Conservation (phyloP, 2,329 filamentous ascomycete species). For the Calonectria montana region DNA sequence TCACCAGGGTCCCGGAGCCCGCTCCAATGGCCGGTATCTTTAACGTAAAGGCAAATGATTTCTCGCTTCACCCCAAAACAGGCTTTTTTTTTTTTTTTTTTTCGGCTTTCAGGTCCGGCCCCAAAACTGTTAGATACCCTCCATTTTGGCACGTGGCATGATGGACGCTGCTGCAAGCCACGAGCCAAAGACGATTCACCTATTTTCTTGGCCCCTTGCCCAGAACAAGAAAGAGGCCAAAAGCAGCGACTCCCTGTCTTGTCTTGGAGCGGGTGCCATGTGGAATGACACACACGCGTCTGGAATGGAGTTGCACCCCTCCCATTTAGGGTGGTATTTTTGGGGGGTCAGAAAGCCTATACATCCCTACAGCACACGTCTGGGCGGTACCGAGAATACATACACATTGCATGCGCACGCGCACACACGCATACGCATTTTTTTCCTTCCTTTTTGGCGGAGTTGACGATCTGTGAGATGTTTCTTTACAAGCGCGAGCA, state of each 20-base stretch:
- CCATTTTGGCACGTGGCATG: constrained; percentile 36
- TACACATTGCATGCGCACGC: neutral
- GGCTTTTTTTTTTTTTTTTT: neutral
- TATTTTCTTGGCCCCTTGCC: constrained; percentile 4
- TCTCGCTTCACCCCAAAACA: neutral
- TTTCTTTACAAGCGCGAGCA: neutral
- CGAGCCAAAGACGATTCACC: constrained; percentile 10
- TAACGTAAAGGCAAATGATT: constrained; percentile 2
- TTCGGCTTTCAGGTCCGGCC: constrained; percentile 20
- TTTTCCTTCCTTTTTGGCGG: no score
- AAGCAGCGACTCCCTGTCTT: constrained; percentile 18
- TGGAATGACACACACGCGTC: constrained; percentile 15
- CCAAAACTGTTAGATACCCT: constrained; percentile 22
- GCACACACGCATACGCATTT: neutral
- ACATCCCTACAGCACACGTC: neutral
- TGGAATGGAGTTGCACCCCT: neutral
- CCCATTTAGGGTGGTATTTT: neutral
- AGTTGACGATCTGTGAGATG: neutral
- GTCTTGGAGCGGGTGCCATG: constrained; percentile 19
- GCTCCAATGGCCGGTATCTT: neutral
- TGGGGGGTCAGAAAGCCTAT: neutral
- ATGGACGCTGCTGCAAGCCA: constrained; percentile 35
- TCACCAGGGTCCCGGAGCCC: neutral
- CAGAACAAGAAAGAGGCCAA: constrained; percentile 13
- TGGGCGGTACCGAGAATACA: neutral